Evolutionary conservation across 1,284 basidiomycete species (phyloP).

Genomic region (Gymnopus androsaceus): DNA sequence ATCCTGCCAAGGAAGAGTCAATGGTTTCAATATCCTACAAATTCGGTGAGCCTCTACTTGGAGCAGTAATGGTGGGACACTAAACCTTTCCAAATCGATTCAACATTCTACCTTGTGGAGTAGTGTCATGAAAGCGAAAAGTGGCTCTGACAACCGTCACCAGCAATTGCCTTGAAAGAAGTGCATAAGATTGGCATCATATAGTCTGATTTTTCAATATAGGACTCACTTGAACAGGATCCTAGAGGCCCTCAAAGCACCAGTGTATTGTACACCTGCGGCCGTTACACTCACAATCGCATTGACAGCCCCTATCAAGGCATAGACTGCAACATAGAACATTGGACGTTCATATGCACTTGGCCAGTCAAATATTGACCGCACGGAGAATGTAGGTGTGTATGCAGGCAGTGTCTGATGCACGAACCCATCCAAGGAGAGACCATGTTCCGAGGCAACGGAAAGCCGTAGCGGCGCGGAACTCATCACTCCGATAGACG

Average conservation of each 20-base stretch:
- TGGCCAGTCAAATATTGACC: conserved; percentile 26
- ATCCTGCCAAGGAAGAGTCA: conserved; percentile 68
- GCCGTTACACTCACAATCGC: conserved; percentile 48
- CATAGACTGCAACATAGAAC: conserved; percentile 67
- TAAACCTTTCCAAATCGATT: conserved; percentile 63
- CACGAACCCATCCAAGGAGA: conserved; percentile 41
- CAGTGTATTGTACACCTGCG: conserved; percentile 58
- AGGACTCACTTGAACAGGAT: conserved; percentile 51
- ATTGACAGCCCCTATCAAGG: conserved; percentile 51
- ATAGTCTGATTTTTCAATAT: neutral
- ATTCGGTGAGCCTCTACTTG: neutral
- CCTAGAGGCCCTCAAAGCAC: conserved; percentile 60
- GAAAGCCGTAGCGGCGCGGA: conserved; percentile 8
- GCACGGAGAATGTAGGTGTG: conserved; percentile 21
- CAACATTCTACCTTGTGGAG: conserved; percentile 28
- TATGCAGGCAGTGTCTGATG: conserved; percentile 30
- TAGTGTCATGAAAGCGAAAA: conserved; percentile 46
- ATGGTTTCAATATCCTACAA: conserved; percentile 73
- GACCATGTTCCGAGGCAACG: conserved; percentile 35
- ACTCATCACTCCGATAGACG: neutral
- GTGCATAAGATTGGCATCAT: no score
- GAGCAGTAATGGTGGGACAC: no score
- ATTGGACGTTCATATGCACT: conserved; percentile 55
- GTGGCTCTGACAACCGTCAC: conserved; percentile 64
- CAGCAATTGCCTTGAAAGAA: conserved; percentile 43